A percentile compares a stretch with the other conserved stretches of the same genome.
These are phyloP conservation scores for Ascocoryne sarcoides DNA, from an alignment of 2,329 filamentous ascomycete species.

Conservation along the genomic window DNA sequence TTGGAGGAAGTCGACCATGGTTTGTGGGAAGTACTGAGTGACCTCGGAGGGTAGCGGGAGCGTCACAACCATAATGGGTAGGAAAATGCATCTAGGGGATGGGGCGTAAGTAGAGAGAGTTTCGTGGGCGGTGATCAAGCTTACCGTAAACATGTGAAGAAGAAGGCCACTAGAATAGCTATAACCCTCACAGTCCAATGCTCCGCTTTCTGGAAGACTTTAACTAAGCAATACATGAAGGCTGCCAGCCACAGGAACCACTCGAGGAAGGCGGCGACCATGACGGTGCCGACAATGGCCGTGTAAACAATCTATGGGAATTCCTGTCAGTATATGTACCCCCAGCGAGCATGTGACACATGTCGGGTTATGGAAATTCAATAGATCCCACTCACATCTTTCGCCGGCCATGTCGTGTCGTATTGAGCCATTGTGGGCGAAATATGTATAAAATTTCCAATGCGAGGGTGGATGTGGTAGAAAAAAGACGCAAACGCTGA, in stretches of 20 bases:
- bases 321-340: neutral
- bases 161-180: slow-evolving; percentile 62
- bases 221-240: slow-evolving; percentile 82
- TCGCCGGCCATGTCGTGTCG: slow-evolving; percentile 5
- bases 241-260: slow-evolving; percentile 95
- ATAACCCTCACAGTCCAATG: slow-evolving; percentile 75
- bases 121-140: slow-evolving; percentile 21
- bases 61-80: slow-evolving; percentile 91
- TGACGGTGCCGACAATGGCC: slow-evolving; percentile 67
- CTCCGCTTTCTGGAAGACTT: slow-evolving; percentile 84
- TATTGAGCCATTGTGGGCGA: neutral
- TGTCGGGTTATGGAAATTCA: neutral
- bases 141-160: slow-evolving; percentile 71
- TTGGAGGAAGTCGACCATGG: slow-evolving; percentile 66
- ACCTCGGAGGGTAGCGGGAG: slow-evolving; percentile 70
- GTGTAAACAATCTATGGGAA: slow-evolving; percentile 80
- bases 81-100: slow-evolving; percentile 60
- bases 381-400: slow-evolving; percentile 2
- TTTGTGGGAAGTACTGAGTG: slow-evolving; percentile 60
- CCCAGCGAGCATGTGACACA: neutral
- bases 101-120: neutral
- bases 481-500: neutral
- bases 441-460: too few relatives aligned
- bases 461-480: neutral
- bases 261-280: slow-evolving; percentile 79